Percentiles rank a stretch among this genome's conserved stretches.
Evolutionary conservation across 192 early-diverging fungal genomes (phyloP).

Genomic region (Coemansia sp.): DNA sequence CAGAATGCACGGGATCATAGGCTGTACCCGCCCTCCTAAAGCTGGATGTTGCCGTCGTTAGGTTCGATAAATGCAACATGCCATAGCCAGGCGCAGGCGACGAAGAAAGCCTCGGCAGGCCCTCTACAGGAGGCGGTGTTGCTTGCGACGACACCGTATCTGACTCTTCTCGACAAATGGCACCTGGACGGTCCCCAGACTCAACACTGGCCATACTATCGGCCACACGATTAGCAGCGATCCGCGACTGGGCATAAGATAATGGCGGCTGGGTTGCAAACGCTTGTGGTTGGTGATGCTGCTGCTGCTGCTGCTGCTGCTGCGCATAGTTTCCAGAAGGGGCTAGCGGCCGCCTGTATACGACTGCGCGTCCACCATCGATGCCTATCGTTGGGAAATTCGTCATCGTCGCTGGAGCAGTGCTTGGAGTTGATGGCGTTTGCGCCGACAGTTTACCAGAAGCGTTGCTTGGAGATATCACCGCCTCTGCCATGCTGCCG

Average conservation of each 20-base stretch:
- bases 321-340: not conserved
- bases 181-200: not conserved
- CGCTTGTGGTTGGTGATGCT: not conserved
- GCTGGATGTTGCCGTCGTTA: constrained; percentile 11
- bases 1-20: not conserved
- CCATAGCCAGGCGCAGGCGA: constrained; percentile 23
- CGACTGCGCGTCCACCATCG: constrained; percentile 45
- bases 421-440: constrained; percentile 12
- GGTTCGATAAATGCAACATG: constrained; percentile 22
- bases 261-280: not conserved
- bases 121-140: constrained; percentile 49
- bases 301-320: not conserved
- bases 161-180: constrained; percentile 17
- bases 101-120: constrained; percentile 43
- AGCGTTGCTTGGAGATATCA: constrained; percentile 1
- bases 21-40: not conserved
- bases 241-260: constrained; percentile 4
- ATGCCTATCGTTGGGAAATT: constrained; percentile 50
- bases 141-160: constrained; percentile 41
- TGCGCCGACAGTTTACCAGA: not conserved
- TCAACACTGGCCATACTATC: not conserved
- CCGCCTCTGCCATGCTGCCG: constrained; percentile 4
- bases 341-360: constrained; percentile 22
- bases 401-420: constrained; percentile 35
- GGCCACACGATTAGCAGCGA: not conserved